A percentile compares a stretch with the other conserved stretches of the same genome.
Conservation (phyloP, 108 stramenopile genomes). For the Nitzschia sp. region DNA sequence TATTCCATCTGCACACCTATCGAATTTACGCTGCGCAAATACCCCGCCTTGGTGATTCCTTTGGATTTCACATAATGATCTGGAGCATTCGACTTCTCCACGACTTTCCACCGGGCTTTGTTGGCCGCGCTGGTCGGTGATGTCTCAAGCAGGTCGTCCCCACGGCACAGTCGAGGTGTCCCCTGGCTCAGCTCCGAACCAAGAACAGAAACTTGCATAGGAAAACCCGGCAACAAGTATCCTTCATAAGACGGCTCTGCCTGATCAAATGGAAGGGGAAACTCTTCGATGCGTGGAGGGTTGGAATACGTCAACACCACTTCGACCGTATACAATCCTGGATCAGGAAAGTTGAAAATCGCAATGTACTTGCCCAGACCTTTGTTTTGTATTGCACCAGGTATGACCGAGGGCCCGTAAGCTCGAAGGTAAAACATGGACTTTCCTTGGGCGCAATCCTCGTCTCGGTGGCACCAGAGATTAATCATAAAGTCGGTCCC, state of each 20-base stretch:
- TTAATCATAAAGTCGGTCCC: slow-evolving; percentile 24
- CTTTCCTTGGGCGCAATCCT: slow-evolving; percentile 29
- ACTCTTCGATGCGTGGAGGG: slow-evolving; percentile 46
- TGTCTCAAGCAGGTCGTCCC: slow-evolving; percentile 29
- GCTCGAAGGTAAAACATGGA: slow-evolving; percentile 69
- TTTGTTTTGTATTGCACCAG: slow-evolving; percentile 21
- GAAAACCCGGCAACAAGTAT: slow-evolving; percentile 72
- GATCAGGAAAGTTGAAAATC: slow-evolving; percentile 48
- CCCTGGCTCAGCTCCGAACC: background rate
- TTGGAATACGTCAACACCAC: slow-evolving; percentile 72
- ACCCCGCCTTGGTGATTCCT: slow-evolving; percentile 41
- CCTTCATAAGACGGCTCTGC: slow-evolving; percentile 71
- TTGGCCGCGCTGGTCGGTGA: slow-evolving; percentile 25
- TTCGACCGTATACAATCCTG: slow-evolving; percentile 72
- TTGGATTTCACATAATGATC: slow-evolving; percentile 22
- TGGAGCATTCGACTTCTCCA: slow-evolving; percentile 20
- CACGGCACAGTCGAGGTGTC: slow-evolving; percentile 18
- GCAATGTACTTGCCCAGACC: slow-evolving; percentile 30
- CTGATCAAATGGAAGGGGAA: slow-evolving; percentile 44
- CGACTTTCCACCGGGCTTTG: slow-evolving; percentile 32
- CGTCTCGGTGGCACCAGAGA: slow-evolving; percentile 40
- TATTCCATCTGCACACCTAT: slow-evolving; percentile 61
- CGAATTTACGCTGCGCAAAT: slow-evolving; percentile 59
- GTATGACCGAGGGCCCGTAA: slow-evolving; percentile 67
- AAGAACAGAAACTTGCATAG: slow-evolving; percentile 34